Percentiles rank a stretch among this genome's conserved stretches.
Evolutionary conservation across 805 yeast species (phyloP).

Genomic region (Candida gorgasii): DNA sequence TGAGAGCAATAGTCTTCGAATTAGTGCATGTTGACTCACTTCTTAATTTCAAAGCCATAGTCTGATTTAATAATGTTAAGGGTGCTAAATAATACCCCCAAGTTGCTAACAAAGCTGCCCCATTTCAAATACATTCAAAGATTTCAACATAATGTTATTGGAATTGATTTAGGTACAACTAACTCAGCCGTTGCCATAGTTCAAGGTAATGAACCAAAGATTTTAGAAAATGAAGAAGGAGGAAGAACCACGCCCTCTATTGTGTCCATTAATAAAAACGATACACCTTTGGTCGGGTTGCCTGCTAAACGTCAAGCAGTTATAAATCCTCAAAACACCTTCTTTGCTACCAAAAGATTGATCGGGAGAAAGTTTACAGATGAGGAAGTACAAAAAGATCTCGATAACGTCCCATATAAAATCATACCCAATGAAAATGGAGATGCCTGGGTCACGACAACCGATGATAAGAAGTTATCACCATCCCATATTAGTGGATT

Average conservation of each 20-base stretch:
- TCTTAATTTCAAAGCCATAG: not conserved
- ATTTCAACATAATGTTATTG: constrained; percentile 43
- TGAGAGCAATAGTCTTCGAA: too few species aligned
- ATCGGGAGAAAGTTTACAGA: constrained; percentile 74
- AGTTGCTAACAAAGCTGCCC: not conserved
- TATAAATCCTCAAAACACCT: constrained; percentile 74
- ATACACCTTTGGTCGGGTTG: constrained; percentile 56
- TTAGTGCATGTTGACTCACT: not conserved
- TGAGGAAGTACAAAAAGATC: constrained; percentile 68
- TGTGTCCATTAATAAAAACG: constrained; percentile 54
- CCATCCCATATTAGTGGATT: constrained; percentile 75
- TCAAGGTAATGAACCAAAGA: constrained; percentile 60
- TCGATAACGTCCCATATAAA: constrained; percentile 60
- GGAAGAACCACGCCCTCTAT: constrained; percentile 78
- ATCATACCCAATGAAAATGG: constrained; percentile 61
- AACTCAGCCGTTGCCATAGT: constrained; percentile 83
- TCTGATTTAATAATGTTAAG: not conserved
- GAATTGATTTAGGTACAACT: constrained; percentile 84
- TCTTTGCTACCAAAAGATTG: constrained; percentile 78
- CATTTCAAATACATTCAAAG: not conserved
- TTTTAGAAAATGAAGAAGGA: constrained; percentile 78
- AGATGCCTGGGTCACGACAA: constrained; percentile 65
- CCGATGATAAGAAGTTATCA: constrained; percentile 49
- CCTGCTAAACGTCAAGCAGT: constrained; percentile 78
- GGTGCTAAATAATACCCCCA: not conserved